phyloP scores from a whole-genome alignment of 208 protist genomes.

The Leishmania braziliensis region DNA sequence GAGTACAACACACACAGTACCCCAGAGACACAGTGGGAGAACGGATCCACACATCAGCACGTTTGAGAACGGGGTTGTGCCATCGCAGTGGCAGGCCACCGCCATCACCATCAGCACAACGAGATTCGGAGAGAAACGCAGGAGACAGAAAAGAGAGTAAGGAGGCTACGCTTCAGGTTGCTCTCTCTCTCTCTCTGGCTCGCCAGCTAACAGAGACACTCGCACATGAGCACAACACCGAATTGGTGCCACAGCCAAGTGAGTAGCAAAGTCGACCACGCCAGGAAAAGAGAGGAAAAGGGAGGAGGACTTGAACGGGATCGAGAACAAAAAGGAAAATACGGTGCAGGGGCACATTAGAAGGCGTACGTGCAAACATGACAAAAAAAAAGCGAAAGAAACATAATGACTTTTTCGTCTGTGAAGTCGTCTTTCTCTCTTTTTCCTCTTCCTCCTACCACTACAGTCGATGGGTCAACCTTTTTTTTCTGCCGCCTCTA shows the following conservation, averaged over 20 bases:
- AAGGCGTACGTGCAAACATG: not conserved
- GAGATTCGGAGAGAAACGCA: not conserved
- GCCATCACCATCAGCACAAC: not conserved
- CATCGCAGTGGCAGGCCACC: not conserved
- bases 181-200: not conserved
- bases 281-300: not conserved
- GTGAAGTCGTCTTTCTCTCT: not conserved
- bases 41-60: not conserved
- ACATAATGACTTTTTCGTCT: not conserved
- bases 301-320: not conserved
- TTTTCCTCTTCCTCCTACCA: constrained; percentile 1
- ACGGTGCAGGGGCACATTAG: not conserved
- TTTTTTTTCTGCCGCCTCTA: not conserved
- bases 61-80: not conserved
- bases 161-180: not conserved
- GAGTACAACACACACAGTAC: constrained; percentile 6
- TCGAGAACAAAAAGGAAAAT: not conserved
- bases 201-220: not conserved
- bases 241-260: not conserved
- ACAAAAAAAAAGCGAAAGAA: not conserved
- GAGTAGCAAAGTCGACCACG: not conserved
- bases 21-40: constrained; percentile 8
- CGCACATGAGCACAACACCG: not conserved
- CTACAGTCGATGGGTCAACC: not conserved
- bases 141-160: not conserved